Evolutionary conservation across 768 basidiomycete genomes (phyloP), one percentile per base, ranked within the genome.

Genomic region (Trametes cingulata): DNA sequence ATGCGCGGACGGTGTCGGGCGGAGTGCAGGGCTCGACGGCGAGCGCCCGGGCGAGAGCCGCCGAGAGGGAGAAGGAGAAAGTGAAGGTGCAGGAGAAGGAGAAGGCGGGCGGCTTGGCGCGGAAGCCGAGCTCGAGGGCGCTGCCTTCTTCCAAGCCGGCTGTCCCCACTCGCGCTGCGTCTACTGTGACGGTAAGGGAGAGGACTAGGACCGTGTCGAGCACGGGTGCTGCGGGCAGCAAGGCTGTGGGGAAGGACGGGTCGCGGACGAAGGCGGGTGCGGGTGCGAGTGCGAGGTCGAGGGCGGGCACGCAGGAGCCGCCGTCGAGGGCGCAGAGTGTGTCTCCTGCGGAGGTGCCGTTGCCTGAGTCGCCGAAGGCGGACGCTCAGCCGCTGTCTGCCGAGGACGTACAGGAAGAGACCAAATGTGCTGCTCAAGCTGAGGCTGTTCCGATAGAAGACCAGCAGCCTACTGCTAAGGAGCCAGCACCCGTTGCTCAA

Each of bases 121-220:
- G 35, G 33, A 59, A 40, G 36, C 36, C 50, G 17, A 49, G 29
- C 29, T 42, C 40, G 49, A 51, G 41, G 49, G 27, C 39, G 33
- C 25, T 36, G 33, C n/a, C 41, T 7, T 17, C 54, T 1, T 45
- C 48, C 6, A 55, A 53, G 56, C 19, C 41, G 29, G 14, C 49
- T 1, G 52, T 36, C 1, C 46, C 54, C 10, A 4, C 45, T 22
- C 58, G 40, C 27, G 25, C 29, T 1, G 6, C 58, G 12, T 33
- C 29, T 33, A 49, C 52, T 8, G 56, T 63, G 2, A 58, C 61
- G 35, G 53, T 63, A 22, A 52, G 61, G n/a, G 61, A 63, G 15
- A 49, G 52, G 41, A 50, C 52, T 0, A 52, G 49, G 12, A 40
- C 52, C 6, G 46, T 25, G 33, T 41, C 56, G 25, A 29, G 41